Conservation (phyloP, 78 protist species). For the Dictyostelium intermedium region DNA sequence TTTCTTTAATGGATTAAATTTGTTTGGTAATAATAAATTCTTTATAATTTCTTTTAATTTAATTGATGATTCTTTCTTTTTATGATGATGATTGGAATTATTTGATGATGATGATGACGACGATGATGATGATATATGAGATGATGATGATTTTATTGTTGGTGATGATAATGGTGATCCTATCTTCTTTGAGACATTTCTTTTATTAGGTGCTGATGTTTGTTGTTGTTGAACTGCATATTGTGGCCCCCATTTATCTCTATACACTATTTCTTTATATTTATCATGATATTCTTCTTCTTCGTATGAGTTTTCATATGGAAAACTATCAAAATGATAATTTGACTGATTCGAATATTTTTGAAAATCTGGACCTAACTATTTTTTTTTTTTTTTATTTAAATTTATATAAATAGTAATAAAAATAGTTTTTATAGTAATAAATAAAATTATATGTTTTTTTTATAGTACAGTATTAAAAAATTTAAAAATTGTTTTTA, state of each 20-base stretch:
- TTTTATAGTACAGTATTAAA: neutral
- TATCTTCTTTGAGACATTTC: neutral
- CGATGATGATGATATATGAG: neutral
- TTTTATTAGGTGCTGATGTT: neutral
- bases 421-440: neutral
- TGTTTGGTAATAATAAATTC: constrained; percentile 17
- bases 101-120: neutral
- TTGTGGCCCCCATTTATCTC: constrained; percentile 5
- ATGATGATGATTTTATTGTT: neutral
- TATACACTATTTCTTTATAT: neutral
- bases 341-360: neutral
- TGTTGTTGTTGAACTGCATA: neutral
- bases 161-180: neutral
- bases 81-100: neutral
- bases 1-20: neutral
- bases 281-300: constrained; percentile 20
- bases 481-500: no score
- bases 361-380: neutral
- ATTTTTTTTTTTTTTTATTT: neutral
- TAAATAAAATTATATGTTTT: neutral
- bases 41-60: neutral
- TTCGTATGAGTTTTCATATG: constrained; percentile 52
- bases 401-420: neutral
- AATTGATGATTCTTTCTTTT: neutral
- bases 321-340: constrained; percentile 45